A percentile compares a stretch with the other conserved stretches of the same genome.
Conservation (phyloP, 495 filamentous ascomycete species). For the Penicilliopsis zonata region DNA sequence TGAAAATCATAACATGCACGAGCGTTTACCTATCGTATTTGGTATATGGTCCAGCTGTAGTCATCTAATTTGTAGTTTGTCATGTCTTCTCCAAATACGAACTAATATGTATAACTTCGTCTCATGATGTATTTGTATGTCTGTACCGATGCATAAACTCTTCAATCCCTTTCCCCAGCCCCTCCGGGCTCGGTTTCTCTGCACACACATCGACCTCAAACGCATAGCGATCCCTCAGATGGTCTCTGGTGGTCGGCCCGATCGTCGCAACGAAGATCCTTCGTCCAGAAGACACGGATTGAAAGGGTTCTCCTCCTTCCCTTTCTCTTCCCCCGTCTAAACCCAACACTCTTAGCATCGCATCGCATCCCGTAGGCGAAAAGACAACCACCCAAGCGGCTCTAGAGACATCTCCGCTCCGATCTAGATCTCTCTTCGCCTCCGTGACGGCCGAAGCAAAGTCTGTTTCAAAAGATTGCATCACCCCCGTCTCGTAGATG, state of each 20-base stretch:
- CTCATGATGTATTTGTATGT: too few relatives aligned
- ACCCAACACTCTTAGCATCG: slow-evolving; percentile 58
- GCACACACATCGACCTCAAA: slow-evolving; percentile 76
- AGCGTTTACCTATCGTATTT: too few relatives aligned
- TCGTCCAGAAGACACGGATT: too few relatives aligned
- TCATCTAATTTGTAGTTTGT: too few relatives aligned
- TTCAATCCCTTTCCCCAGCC: slow-evolving; percentile 57
- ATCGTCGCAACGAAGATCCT: slow-evolving; percentile 68
- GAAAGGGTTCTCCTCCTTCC: slow-evolving; percentile 7
- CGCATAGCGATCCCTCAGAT: slow-evolving; percentile 52
- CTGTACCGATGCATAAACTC: slow-evolving; percentile 42
- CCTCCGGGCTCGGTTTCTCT: slow-evolving; percentile 69
- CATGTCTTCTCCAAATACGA: too few relatives aligned
- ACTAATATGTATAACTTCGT: too few relatives aligned
- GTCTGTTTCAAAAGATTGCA: slow-evolving; percentile 55
- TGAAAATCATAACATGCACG: too few relatives aligned
- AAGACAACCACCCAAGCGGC: slow-evolving; percentile 83
- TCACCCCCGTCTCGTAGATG: slow-evolving; percentile 76
- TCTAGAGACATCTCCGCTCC: slow-evolving; percentile 7
- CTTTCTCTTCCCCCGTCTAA: slow-evolving; percentile 7
- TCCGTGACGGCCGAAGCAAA: slow-evolving; percentile 39
- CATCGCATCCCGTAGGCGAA: slow-evolving; percentile 77
- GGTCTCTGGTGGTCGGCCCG: slow-evolving; percentile 81
- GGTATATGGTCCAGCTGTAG: too few relatives aligned
- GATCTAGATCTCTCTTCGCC: not conserved